These are phyloP conservation scores for Arthrocladium fulminans DNA, from an alignment of 2,329 filamentous ascomycete species.

Conservation along the genomic window DNA sequence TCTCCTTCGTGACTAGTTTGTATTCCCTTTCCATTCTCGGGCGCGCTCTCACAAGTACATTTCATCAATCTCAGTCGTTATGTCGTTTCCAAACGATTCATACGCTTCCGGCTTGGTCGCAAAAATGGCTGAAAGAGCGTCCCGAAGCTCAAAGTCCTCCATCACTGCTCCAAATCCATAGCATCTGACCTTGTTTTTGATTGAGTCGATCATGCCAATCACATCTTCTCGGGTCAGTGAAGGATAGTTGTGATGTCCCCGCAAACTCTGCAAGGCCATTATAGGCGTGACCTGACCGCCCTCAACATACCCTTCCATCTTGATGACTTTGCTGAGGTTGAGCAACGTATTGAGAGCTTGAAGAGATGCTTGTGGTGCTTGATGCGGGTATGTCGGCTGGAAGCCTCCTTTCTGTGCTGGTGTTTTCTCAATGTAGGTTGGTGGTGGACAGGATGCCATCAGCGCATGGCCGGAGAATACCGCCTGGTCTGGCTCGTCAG, in stretches of 20 bases:
- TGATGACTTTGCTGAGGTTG: slow-evolving; percentile 71
- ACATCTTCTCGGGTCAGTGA: slow-evolving; percentile 63
- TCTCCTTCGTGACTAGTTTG: neutral
- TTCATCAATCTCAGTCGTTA: slow-evolving; percentile 20
- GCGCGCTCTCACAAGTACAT: slow-evolving; percentile 19
- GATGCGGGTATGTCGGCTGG: slow-evolving; percentile 51
- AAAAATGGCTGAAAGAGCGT: slow-evolving; percentile 66
- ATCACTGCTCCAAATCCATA: slow-evolving; percentile 72
- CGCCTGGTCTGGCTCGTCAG: slow-evolving; percentile 52
- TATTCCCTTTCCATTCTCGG: neutral
- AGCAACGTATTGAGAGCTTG: slow-evolving; percentile 68
- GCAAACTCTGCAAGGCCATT: slow-evolving; percentile 83
- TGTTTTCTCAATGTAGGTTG: slow-evolving; percentile 49
- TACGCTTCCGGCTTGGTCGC: slow-evolving; percentile 42
- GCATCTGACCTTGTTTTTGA: slow-evolving; percentile 75
- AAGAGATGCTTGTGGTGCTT: slow-evolving; percentile 63
- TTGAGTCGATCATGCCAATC: slow-evolving; percentile 59
- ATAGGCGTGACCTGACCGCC: slow-evolving; percentile 66
- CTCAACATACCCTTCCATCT: slow-evolving; percentile 63
- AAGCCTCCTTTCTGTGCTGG: slow-evolving; percentile 28
- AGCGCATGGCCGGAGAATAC: slow-evolving; percentile 75
- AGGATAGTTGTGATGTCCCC: slow-evolving; percentile 59
- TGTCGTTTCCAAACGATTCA: slow-evolving; percentile 17
- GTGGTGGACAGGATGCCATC: slow-evolving; percentile 84
- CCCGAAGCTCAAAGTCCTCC: slow-evolving; percentile 57